These are phyloP conservation scores for Flammula alnicola DNA, from an alignment of 1,284 basidiomycete genomes.

Conservation along the genomic window DNA sequence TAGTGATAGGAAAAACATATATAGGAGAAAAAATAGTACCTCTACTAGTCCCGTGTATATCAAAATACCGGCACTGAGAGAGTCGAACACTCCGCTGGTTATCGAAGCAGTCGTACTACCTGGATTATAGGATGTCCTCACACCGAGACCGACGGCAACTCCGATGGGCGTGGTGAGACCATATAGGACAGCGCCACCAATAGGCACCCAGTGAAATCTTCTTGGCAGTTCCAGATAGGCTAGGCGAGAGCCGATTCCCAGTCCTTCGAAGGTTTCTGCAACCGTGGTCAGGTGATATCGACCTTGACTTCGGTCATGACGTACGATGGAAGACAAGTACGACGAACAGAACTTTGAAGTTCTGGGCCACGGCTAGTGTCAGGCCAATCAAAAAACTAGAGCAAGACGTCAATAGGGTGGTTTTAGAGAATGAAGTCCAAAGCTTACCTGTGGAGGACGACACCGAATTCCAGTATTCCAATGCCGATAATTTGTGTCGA, in stretches of 20 bases:
- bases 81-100: slow-evolving; percentile 85
- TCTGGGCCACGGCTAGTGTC: slow-evolving; percentile 84
- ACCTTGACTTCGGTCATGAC: slow-evolving; percentile 25
- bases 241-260: slow-evolving; percentile 87
- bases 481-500: slow-evolving; percentile 85
- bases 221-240: slow-evolving; percentile 73
- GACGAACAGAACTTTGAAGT: slow-evolving; percentile 87
- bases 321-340: slow-evolving; percentile 91
- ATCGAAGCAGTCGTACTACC: slow-evolving; percentile 75
- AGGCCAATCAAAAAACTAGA: slow-evolving; percentile 85
- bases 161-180: slow-evolving; percentile 84
- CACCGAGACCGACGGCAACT: slow-evolving; percentile 85
- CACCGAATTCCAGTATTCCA: slow-evolving; percentile 90
- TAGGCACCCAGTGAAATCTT: slow-evolving; percentile 64
- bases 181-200: slow-evolving; percentile 70
- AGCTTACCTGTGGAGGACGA: slow-evolving; percentile 78
- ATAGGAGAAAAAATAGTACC: slow-evolving; percentile 42
- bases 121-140: slow-evolving; percentile 85
- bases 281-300: slow-evolving; percentile 8
- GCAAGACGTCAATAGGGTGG: slow-evolving; percentile 2
- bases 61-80: slow-evolving; percentile 87
- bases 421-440: not conserved
- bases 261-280: slow-evolving; percentile 87
- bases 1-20: not conserved
- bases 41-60: slow-evolving; percentile 93